phyloP scores from a whole-genome alignment of 2,329 filamentous ascomycete genomes.

The Knoxdaviesia capensis region DNA sequence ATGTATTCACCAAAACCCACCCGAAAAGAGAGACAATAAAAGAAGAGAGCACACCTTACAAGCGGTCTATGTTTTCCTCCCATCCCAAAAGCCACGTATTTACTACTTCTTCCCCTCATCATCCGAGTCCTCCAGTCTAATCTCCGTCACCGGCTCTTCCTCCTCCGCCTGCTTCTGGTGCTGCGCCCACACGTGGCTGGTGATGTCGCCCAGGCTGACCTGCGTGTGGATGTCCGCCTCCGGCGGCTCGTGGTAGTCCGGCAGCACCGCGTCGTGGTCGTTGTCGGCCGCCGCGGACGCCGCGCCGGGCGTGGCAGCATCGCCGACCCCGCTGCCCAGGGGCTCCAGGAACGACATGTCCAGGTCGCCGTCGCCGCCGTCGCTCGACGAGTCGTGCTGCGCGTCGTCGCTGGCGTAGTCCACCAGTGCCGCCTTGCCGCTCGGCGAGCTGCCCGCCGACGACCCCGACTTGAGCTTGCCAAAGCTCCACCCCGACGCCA shows the following conservation, averaged over 20 bases:
- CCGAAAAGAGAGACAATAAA: too few relatives aligned
- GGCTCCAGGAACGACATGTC: conserved; percentile 9
- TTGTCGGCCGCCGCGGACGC: conserved; percentile 4
- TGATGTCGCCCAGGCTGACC: conserved; percentile 1
- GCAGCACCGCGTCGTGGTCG: conserved; percentile 5
- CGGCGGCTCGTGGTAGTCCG: conserved; percentile 3
- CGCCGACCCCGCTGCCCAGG: background rate
- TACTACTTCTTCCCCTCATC: conserved; percentile 1
- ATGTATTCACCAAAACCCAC: too few relatives aligned
- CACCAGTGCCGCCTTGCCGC: conserved; percentile 11
- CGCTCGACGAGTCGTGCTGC: conserved; percentile 19
- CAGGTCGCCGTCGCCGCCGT: conserved; percentile 10
- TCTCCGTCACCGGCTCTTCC: conserved; percentile 4
- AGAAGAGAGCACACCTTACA: too few relatives aligned
- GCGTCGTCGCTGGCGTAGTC: conserved; percentile 22
- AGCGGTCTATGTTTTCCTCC: background rate
- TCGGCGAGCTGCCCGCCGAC: conserved; percentile 8
- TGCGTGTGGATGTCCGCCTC: background rate
- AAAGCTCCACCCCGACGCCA: conserved; percentile 26
- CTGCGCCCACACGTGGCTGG: background rate
- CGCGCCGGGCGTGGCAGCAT: conserved; percentile 1
- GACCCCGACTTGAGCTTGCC: conserved; percentile 11
- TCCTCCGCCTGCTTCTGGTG: background rate
- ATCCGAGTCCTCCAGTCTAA: conserved; percentile 4
- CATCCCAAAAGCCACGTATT: background rate